Percentiles rank a stretch among this genome's conserved stretches.
These are phyloP conservation scores for Penicillium paradoxum DNA, from an alignment of 495 filamentous ascomycete species.

Conservation along the genomic window DNA sequence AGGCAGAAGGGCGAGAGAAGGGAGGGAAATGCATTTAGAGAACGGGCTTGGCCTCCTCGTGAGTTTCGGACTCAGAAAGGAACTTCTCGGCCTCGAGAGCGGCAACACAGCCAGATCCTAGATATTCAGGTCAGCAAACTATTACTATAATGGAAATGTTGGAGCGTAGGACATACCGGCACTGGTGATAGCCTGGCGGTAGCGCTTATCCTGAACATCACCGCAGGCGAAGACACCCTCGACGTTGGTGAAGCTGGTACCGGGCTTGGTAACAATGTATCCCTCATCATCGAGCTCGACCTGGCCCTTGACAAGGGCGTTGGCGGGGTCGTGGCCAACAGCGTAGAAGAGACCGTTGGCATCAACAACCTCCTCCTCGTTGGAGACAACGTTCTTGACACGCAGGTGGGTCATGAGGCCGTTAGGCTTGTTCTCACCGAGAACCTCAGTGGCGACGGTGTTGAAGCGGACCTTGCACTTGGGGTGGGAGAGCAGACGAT, in stretches of 20 bases:
- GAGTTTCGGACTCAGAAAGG: slow-evolving; percentile 66
- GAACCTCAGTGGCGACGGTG: slow-evolving; percentile 71
- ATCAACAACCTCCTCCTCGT: slow-evolving; percentile 72
- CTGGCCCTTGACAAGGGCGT: slow-evolving; percentile 77
- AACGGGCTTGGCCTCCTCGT: slow-evolving; percentile 36
- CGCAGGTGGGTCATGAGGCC: slow-evolving; percentile 81
- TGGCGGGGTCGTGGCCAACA: slow-evolving; percentile 94
- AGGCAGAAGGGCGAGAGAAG: not conserved
- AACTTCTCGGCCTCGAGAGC: slow-evolving; percentile 93
- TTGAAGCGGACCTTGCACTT: slow-evolving; percentile 90
- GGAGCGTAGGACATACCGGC: slow-evolving; percentile 61
- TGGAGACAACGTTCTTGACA: slow-evolving; percentile 72
- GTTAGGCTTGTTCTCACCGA: slow-evolving; percentile 66
- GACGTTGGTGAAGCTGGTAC: slow-evolving; percentile 80
- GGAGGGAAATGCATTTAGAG: slow-evolving; percentile 40
- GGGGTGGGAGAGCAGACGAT: slow-evolving; percentile 70
- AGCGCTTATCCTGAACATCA: slow-evolving; percentile 97
- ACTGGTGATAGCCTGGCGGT: slow-evolving; percentile 96
- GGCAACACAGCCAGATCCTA: slow-evolving; percentile 89
- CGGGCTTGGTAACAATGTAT: slow-evolving; percentile 85
- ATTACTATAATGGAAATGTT: not conserved
- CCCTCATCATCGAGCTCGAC: slow-evolving; percentile 78
- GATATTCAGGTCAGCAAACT: slow-evolving; percentile 5
- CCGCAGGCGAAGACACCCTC: slow-evolving; percentile 95
- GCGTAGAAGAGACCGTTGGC: slow-evolving; percentile 97